A percentile compares a stretch with the other conserved stretches of the same genome.
Conservation (phyloP, 1,284 basidiomycete genomes). For the Pyrrhoderma lamaoense region DNA sequence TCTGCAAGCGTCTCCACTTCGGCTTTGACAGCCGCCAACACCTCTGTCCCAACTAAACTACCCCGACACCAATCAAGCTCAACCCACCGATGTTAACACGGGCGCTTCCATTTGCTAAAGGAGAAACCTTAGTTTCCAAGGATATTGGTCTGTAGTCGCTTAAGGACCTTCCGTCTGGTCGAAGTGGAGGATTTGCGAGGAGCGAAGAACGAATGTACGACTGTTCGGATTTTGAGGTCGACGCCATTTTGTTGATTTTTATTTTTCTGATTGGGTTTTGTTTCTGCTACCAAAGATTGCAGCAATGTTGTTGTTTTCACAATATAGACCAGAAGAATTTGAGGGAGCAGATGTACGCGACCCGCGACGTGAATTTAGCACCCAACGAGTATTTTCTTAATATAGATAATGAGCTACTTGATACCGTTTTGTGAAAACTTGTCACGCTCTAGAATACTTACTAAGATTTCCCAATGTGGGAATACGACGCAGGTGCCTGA, state of each 20-base stretch:
- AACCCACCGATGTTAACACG: constrained; percentile 57
- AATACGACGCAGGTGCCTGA: too few relatives aligned
- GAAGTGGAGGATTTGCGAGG: constrained; percentile 44
- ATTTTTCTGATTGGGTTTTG: too few relatives aligned
- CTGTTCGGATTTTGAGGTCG: constrained; percentile 67
- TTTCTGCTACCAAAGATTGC: too few relatives aligned
- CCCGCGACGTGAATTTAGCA: too few relatives aligned
- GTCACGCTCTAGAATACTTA: too few relatives aligned
- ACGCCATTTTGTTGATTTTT: too few relatives aligned
- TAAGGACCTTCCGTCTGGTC: constrained; percentile 60
- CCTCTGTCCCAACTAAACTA: constrained; percentile 43
- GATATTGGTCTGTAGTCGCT: constrained; percentile 57
- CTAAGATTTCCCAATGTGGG: constrained; percentile 12
- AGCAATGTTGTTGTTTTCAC: too few relatives aligned
- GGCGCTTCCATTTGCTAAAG: constrained; percentile 74
- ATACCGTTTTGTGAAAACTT: too few relatives aligned
- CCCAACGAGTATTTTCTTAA: too few relatives aligned
- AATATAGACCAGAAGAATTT: too few relatives aligned
- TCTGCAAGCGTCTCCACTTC: constrained; percentile 57
- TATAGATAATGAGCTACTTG: too few relatives aligned
- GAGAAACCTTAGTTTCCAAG: constrained; percentile 69
- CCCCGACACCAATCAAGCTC: constrained; percentile 44
- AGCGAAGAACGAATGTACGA: constrained; percentile 65
- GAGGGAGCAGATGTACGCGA: too few relatives aligned
- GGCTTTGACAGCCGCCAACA: constrained; percentile 63